Conservation (phyloP, 768 basidiomycete genomes). For the Tulasnella calospora region DNA sequence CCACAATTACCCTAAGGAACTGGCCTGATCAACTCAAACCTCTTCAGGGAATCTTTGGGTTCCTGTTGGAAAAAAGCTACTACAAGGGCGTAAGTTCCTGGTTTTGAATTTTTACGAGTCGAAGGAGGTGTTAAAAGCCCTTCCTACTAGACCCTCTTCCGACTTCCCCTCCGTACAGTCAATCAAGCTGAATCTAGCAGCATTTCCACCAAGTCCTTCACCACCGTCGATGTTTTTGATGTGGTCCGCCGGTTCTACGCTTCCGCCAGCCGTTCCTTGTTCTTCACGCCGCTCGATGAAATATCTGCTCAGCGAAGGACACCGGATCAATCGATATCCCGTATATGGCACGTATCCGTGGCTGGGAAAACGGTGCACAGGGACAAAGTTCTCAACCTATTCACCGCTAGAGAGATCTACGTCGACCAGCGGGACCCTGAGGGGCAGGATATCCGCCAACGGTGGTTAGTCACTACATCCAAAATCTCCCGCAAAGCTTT, state of each 20-base stretch:
- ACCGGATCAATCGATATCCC: background rate
- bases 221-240: background rate
- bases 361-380: background rate
- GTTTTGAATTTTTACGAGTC: background rate
- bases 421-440: background rate
- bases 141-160: slow-evolving; percentile 16
- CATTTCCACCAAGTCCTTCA: background rate
- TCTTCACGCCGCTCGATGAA: background rate
- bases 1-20: background rate
- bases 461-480: background rate
- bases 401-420: background rate
- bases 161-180: slow-evolving; percentile 5
- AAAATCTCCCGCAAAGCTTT: background rate
- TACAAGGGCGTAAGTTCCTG: slow-evolving; percentile 5
- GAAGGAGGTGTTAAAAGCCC: background rate
- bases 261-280: background rate
- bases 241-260: background rate
- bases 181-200: background rate
- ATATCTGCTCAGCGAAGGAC: background rate
- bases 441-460: background rate
- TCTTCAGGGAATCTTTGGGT: slow-evolving; percentile 4
- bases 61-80: background rate
- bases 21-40: slow-evolving; percentile 7
- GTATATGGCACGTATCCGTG: background rate
- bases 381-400: too few relatives aligned